Conservation (phyloP, 139 green algal genomes). For the Prasinococcaceae sp. region DNA sequence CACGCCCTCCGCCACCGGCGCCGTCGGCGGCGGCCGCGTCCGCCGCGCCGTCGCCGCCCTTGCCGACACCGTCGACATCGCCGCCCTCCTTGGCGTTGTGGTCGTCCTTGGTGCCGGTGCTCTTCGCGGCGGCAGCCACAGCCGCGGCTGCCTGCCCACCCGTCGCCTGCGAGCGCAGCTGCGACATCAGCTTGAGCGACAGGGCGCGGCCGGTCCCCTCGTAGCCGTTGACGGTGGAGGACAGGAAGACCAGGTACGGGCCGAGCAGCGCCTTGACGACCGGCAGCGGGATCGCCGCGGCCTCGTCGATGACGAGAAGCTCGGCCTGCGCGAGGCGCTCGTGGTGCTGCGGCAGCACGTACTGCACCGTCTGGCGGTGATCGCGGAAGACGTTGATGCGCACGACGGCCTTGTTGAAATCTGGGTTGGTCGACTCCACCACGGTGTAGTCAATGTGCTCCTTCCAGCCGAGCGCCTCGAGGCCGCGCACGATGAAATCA, state of each 20-base stretch:
- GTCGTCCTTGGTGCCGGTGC: background rate
- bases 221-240: slow-evolving; percentile 87
- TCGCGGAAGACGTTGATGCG: slow-evolving; percentile 79
- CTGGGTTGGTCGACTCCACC: slow-evolving; percentile 80
- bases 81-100: background rate
- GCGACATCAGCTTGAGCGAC: slow-evolving; percentile 87
- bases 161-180: slow-evolving; percentile 51
- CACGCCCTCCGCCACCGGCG: slow-evolving; percentile 29
- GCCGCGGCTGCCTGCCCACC: slow-evolving; percentile 25
- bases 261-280: slow-evolving; percentile 83
- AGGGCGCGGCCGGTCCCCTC: slow-evolving; percentile 89
- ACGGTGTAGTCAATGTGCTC: slow-evolving; percentile 96
- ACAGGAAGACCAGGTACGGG: slow-evolving; percentile 95
- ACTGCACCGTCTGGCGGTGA: slow-evolving; percentile 91
- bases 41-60: slow-evolving; percentile 21
- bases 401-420: slow-evolving; percentile 71
- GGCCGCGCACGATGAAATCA: slow-evolving; percentile 89
- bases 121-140: background rate
- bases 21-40: no score
- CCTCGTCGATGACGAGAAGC: slow-evolving; percentile 96
- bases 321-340: slow-evolving; percentile 74
- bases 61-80: slow-evolving; percentile 9
- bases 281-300: slow-evolving; percentile 86
- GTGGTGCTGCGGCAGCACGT: slow-evolving; percentile 86
- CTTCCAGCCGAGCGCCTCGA: slow-evolving; percentile 76